These are phyloP conservation scores for Microthyrium microscopicum DNA, from an alignment of 2,329 filamentous ascomycete genomes.

Conservation along the genomic window DNA sequence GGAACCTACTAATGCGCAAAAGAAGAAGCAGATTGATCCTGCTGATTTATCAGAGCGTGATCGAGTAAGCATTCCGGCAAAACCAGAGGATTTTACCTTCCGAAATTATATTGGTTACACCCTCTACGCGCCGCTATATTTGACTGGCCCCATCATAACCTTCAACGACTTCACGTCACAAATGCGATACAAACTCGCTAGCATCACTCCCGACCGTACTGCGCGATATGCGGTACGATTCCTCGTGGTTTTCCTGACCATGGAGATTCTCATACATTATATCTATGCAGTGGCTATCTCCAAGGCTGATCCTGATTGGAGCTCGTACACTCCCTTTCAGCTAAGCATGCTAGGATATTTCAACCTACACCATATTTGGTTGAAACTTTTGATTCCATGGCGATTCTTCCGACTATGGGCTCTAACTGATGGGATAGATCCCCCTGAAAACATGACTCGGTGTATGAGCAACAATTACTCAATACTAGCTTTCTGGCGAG, in stretches of 20 bases:
- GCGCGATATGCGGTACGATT: conserved; percentile 73
- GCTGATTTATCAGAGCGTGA: conserved; percentile 76
- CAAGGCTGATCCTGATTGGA: conserved; percentile 65
- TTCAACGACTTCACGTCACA: conserved; percentile 98
- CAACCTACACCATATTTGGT: conserved; percentile 94
- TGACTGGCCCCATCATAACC: conserved; percentile 83
- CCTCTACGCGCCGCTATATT: conserved; percentile 83
- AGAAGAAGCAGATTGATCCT: conserved; percentile 96
- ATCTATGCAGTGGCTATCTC: conserved; percentile 89
- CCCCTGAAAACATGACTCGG: conserved; percentile 94
- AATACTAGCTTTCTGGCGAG: conserved; percentile 81
- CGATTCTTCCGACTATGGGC: conserved; percentile 98
- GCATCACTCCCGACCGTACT: conserved; percentile 53
- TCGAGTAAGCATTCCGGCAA: conserved; percentile 61
- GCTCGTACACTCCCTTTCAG: conserved; percentile 68
- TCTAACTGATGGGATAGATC: conserved; percentile 76
- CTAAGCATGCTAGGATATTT: conserved; percentile 85
- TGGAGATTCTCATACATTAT: conserved; percentile 76
- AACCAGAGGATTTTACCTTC: conserved; percentile 54
- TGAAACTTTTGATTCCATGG: conserved; percentile 93
- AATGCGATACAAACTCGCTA: conserved; percentile 53
- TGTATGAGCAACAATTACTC: conserved; percentile 94
- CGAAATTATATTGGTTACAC: conserved; percentile 80
- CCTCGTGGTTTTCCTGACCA: conserved; percentile 59
- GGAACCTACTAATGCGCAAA: conserved; percentile 44